Conservation (phyloP, 805 yeast genomes). For the Ogataea dorogensis region DNA sequence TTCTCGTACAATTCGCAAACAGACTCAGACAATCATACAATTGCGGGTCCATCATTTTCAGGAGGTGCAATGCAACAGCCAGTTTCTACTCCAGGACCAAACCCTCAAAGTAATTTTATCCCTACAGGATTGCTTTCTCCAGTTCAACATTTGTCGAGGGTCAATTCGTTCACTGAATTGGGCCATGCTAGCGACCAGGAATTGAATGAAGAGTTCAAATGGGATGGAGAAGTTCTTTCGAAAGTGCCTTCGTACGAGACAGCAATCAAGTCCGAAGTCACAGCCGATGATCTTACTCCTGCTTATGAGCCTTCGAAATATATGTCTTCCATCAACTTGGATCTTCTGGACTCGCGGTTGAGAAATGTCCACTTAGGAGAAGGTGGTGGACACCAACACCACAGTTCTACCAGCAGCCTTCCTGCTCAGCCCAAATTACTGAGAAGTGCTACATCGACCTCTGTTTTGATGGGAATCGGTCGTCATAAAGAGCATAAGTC, state of each 20-base stretch:
- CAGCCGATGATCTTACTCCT: constrained; percentile 64
- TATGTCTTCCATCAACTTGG: constrained; percentile 37
- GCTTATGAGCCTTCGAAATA: constrained; percentile 56
- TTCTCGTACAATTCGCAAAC: constrained; percentile 25
- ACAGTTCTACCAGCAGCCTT: constrained; percentile 1
- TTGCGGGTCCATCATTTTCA: constrained; percentile 25
- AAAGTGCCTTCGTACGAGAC: constrained; percentile 83
- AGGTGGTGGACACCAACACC: constrained; percentile 1
- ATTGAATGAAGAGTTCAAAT: constrained; percentile 16
- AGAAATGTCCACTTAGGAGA: constrained; percentile 21
- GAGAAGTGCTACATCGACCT: constrained; percentile 14
- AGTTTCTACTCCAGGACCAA: constrained; percentile 13
- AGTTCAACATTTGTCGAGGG: constrained; percentile 58
- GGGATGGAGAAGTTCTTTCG: constrained; percentile 35
- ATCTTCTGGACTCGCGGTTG: constrained; percentile 32
- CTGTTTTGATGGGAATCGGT: constrained; percentile 11
- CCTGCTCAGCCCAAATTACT: constrained; percentile 13
- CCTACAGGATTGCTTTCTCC: constrained; percentile 51
- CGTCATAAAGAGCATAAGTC: constrained; percentile 18
- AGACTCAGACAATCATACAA: constrained; percentile 4
- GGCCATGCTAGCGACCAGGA: constrained; percentile 5
- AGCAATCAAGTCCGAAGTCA: constrained; percentile 59
- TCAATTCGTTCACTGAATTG: constrained; percentile 43
- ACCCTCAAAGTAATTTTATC: constrained; percentile 1
- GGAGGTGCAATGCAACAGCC: constrained; percentile 20